Percentiles rank a stretch among this genome's conserved stretches.
These are phyloP conservation scores for Chaetomiaceae sp. DNA, from an alignment of 2,329 filamentous ascomycete species.

Conservation along the genomic window DNA sequence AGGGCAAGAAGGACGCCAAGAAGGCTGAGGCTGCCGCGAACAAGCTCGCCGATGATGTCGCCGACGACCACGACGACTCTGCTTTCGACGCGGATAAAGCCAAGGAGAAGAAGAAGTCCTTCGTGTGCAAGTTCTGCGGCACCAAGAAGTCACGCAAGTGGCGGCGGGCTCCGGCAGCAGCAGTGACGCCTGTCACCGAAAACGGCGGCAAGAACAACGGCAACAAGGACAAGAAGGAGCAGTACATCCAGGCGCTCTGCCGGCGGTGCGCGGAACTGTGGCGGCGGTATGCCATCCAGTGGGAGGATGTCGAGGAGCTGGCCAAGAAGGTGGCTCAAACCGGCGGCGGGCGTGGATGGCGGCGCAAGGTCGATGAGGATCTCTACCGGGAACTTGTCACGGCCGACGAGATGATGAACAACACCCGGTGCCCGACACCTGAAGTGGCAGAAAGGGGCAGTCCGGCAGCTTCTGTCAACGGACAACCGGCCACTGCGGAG, in stretches of 20 bases:
- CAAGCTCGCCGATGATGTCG: conserved; percentile 87
- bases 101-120: conserved; percentile 68
- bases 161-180: conserved; percentile 78
- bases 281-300: conserved; percentile 93
- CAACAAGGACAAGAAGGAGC: conserved; percentile 71
- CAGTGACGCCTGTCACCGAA: conserved; percentile 66
- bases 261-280: conserved; percentile 87
- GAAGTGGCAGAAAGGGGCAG: conserved; percentile 33
- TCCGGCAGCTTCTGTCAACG: conserved; percentile 26
- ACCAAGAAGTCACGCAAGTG: conserved; percentile 80
- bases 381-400: conserved; percentile 67
- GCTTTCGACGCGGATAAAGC: conserved; percentile 92
- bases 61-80: conserved; percentile 88
- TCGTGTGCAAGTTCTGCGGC: conserved; percentile 90
- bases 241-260: conserved; percentile 78
- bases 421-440: conserved; percentile 38
- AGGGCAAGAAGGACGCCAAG: conserved; percentile 82
- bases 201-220: conserved; percentile 57
- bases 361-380: conserved; percentile 88
- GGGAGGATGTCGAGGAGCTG: conserved; percentile 89
- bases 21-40: conserved; percentile 64
- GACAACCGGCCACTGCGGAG: conserved; percentile 37
- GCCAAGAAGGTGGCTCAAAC: conserved; percentile 78
- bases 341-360: conserved; percentile 78
- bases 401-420: conserved; percentile 57